These are phyloP conservation scores for Globisporangium acanthophoron DNA, from an alignment of 352 stramenopile genomes.

Conservation along the genomic window DNA sequence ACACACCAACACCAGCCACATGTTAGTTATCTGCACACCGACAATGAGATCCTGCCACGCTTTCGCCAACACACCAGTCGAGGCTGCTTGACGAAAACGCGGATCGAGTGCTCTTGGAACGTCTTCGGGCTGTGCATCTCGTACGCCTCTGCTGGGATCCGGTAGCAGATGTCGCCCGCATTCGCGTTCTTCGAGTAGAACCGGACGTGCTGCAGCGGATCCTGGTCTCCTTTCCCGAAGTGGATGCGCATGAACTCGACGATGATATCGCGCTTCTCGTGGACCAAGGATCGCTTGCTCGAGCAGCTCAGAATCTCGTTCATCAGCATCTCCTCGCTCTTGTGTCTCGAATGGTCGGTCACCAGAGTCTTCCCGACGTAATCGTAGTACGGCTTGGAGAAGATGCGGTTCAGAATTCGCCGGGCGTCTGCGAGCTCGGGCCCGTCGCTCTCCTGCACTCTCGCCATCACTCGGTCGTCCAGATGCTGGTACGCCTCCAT, in stretches of 20 bases:
- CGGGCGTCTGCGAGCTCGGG: slow-evolving; percentile 38
- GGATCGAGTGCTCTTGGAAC: slow-evolving; percentile 68
- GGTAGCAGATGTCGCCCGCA: slow-evolving; percentile 39
- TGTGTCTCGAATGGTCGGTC: slow-evolving; percentile 35
- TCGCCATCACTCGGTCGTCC: slow-evolving; percentile 70
- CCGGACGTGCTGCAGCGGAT: slow-evolving; percentile 63
- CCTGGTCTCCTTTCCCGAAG: slow-evolving; percentile 71
- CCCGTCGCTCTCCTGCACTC: slow-evolving; percentile 69
- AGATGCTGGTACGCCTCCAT: slow-evolving; percentile 81
- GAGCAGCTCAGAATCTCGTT: slow-evolving; percentile 59
- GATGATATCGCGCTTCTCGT: slow-evolving; percentile 58
- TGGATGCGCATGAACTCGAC: slow-evolving; percentile 77
- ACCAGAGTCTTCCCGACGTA: slow-evolving; percentile 64
- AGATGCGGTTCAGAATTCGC: slow-evolving; percentile 53
- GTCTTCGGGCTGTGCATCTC: slow-evolving; percentile 56
- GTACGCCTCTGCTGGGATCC: slow-evolving; percentile 46
- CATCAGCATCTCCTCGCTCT: slow-evolving; percentile 43
- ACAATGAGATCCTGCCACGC: no score
- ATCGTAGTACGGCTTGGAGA: slow-evolving; percentile 69
- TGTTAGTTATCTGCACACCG: neutral
- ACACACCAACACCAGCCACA: slow-evolving; percentile 1
- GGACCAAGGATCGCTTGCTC: slow-evolving; percentile 17
- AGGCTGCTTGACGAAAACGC: slow-evolving; percentile 65
- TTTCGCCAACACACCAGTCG: slow-evolving; percentile 31
- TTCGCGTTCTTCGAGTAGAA: slow-evolving; percentile 78